Percentiles rank a stretch among this genome's conserved stretches.
Evolutionary conservation across 139 green algal genomes (phyloP).

Genomic region (Micractinium sp.): DNA sequence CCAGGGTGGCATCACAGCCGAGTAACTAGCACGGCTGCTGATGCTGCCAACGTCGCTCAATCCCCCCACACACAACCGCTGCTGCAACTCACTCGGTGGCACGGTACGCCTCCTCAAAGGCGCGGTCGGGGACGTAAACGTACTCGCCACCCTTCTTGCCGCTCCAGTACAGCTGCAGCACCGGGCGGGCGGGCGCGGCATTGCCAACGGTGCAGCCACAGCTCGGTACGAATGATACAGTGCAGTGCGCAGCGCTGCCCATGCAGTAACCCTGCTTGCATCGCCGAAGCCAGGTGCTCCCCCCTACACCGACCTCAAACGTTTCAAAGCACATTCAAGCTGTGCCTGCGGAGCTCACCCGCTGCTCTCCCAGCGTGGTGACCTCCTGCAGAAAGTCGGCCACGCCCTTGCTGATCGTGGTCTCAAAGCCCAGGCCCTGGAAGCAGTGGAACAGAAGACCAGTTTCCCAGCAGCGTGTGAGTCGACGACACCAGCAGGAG

Average conservation of each 20-base stretch:
- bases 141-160: slow-evolving; percentile 12
- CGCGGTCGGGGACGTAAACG: slow-evolving; percentile 8
- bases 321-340: neutral
- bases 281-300: no score
- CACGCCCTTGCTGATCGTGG: slow-evolving; percentile 60
- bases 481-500: slow-evolving; percentile 41
- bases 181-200: neutral
- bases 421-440: slow-evolving; percentile 59
- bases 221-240: neutral
- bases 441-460: no score
- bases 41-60: no score
- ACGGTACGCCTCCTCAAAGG: slow-evolving; percentile 25
- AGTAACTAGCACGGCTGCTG: no score
- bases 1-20: no score
- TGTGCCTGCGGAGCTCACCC: neutral
- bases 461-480: no score
- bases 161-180: slow-evolving; percentile 41
- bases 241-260: no score
- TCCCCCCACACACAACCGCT: neutral
- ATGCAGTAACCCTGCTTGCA: no score
- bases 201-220: neutral
- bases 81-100: neutral
- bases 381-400: slow-evolving; percentile 89
- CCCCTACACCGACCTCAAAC: neutral
- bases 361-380: slow-evolving; percentile 12